These are phyloP conservation scores for Aspergillus transmontanensis DNA, from an alignment of 2,329 filamentous ascomycete genomes.

Conservation along the genomic window DNA sequence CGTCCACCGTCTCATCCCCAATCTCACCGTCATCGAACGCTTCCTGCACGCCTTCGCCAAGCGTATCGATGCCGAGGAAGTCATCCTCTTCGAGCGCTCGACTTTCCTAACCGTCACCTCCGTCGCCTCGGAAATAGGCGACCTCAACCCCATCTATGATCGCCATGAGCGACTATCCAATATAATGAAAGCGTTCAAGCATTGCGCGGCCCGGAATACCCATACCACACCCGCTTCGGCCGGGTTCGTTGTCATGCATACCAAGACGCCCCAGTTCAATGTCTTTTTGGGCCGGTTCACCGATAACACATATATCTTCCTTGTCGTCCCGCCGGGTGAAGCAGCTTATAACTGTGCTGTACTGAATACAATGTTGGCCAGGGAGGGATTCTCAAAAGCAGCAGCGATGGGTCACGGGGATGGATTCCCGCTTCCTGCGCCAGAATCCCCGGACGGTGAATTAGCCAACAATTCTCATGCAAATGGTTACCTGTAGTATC, in stretches of 20 bases:
- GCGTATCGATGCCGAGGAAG: constrained; percentile 88
- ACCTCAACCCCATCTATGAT: constrained; percentile 83
- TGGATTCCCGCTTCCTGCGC: constrained; percentile 42
- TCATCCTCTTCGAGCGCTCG: constrained; percentile 91
- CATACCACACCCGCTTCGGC: constrained; percentile 46
- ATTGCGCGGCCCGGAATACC: constrained; percentile 58
- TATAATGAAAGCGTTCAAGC: constrained; percentile 98
- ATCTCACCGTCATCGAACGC: constrained; percentile 81
- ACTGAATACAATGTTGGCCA: constrained; percentile 84
- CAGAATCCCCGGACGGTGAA: constrained; percentile 30
- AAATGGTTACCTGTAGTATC: constrained; percentile 8
- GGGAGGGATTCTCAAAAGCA: constrained; percentile 74
- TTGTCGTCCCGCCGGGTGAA: constrained; percentile 87
- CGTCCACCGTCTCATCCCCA: constrained; percentile 96
- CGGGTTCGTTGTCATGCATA: constrained; percentile 50
- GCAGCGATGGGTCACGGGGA: constrained; percentile 52
- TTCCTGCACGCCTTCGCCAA: constrained; percentile 81
- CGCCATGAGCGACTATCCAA: constrained; percentile 94
- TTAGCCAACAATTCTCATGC: constrained; percentile 11
- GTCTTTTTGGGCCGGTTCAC: constrained; percentile 95
- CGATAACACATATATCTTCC: constrained; percentile 95
- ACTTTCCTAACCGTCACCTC: constrained; percentile 96
- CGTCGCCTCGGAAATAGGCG: constrained; percentile 75
- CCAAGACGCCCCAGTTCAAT: constrained; percentile 69
- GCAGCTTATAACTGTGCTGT: constrained; percentile 87